Evolutionary conservation across 805 yeast genomes (phyloP).

Genomic region (Wickerhamiella nectarea): DNA sequence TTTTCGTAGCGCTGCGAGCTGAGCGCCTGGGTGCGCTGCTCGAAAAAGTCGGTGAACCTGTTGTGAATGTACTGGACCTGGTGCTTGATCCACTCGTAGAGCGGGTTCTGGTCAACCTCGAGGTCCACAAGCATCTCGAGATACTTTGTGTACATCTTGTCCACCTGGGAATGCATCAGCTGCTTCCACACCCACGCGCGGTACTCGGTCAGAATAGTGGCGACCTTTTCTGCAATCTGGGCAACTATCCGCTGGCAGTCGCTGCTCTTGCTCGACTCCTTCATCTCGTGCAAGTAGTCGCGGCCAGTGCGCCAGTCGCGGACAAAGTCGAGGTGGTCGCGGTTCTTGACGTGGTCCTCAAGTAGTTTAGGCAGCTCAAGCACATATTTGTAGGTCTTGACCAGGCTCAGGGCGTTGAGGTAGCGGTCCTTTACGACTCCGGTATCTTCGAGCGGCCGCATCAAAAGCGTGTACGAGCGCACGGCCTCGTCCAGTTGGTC

Average conservation of each 20-base stretch:
- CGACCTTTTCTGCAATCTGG: slow-evolving; percentile 45
- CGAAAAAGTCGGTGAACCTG: slow-evolving; percentile 31
- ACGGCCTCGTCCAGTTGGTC: slow-evolving; percentile 34
- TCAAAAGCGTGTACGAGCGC: slow-evolving; percentile 37
- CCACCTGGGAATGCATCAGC: slow-evolving; percentile 26
- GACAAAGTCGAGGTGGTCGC: slow-evolving; percentile 45
- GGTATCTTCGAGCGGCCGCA: slow-evolving; percentile 46
- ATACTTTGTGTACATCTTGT: slow-evolving; percentile 25
- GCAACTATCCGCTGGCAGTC: slow-evolving; percentile 31
- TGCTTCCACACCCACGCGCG: slow-evolving; percentile 40
- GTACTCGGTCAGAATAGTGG: slow-evolving; percentile 39
- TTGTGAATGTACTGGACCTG: slow-evolving; percentile 32
- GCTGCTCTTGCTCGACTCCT: slow-evolving; percentile 17
- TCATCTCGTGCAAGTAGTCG: slow-evolving; percentile 21
- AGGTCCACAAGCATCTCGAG: slow-evolving; percentile 48
- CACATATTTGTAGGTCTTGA: slow-evolving; percentile 39
- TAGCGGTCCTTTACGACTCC: slow-evolving; percentile 37
- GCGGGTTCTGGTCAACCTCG: slow-evolving; percentile 52
- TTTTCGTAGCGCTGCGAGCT: slow-evolving; percentile 1
- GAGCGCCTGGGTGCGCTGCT: slow-evolving; percentile 18
- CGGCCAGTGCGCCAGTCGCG: slow-evolving; percentile 44
- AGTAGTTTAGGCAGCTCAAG: slow-evolving; percentile 46
- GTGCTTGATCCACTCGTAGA: slow-evolving; percentile 44
- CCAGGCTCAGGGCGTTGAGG: slow-evolving; percentile 35
- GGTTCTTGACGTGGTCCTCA: slow-evolving; percentile 30